Percentiles rank a stretch among this genome's conserved stretches.
phyloP scores from a whole-genome alignment of 345 rosid species.

The Rubroshorea leprosula region DNA sequence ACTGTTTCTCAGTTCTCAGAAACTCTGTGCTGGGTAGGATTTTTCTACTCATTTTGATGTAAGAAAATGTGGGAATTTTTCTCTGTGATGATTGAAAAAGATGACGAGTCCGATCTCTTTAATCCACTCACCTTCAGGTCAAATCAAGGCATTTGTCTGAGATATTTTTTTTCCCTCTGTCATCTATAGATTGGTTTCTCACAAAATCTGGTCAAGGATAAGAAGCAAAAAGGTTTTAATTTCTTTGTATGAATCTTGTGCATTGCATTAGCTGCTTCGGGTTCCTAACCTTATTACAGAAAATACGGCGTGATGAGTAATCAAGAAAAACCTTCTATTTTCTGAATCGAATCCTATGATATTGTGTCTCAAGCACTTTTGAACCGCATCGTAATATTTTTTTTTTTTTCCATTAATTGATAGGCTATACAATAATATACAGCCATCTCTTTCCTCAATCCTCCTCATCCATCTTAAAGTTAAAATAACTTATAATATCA shows the following conservation, averaged over 20 bases:
- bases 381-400: conserved; percentile 14
- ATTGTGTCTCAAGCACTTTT: conserved; percentile 24
- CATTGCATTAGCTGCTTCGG: no score
- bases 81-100: conserved; percentile 32
- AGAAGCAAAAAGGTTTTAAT: no score
- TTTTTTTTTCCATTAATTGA: neutral
- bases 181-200: no score
- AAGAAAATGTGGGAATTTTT: neutral
- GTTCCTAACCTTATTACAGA: neutral
- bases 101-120: conserved; percentile 49
- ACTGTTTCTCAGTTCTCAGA: neutral
- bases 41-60: no score
- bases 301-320: conserved; percentile 20
- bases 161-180: conserved; percentile 18
- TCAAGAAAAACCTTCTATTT: conserved; percentile 28
- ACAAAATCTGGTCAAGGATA: no score
- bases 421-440: no score
- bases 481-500: no score
- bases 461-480: no score
- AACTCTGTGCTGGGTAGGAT: neutral
- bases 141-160: conserved; percentile 68
- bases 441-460: no score
- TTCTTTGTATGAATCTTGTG: neutral
- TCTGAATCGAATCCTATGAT: conserved; percentile 17
- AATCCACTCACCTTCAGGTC: conserved; percentile 47